Evolutionary conservation across 2,329 filamentous ascomycete genomes (phyloP), one percentile per base, ranked within the genome.

Genomic region (Dothidotthia symphoricarpi): DNA sequence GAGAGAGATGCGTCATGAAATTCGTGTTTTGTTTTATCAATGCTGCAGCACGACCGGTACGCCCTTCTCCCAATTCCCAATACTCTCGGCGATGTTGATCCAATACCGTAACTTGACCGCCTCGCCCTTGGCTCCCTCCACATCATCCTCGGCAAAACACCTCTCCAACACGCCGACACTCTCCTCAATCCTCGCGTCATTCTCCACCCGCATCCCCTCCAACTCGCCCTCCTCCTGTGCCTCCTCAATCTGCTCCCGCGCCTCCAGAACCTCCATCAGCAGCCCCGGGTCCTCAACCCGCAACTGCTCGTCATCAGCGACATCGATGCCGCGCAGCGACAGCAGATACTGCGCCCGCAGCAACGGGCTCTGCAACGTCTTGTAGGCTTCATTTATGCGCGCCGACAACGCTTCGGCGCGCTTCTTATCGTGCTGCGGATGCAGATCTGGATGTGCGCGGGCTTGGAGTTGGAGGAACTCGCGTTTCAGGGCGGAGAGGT

Each of bases 351-450:
- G 88, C n/a, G 91, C 90, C 16, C 93, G 81, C 31, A 80, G 68
- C 10, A 98, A 73, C 12, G 93, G 90, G 53, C 84, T 80, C 33
- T 79, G 73, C 1, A 98, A 78, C 3, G 90, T 95, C 59, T 81
- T 84, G 75, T 94, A 97, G 1, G 93, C 93, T 51, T 89, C 84
- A 74, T 97, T 97, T 66, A 97, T 90, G 16, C 80, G 77, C 6
- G 88, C 80, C 8, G 86, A 93, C n/a, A 83, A 73, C 0, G 82
- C 85, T 66, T 94, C 87, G 14, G 89, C 88, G 31, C 77, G 72
- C 27, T 71, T 69, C 54, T 81, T 81, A 25, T 70, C 60, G 3
- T 69, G 57, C n/a, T 60, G 53, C 0, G 71, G 65, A 15, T 72
- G 70, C 43, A 84, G 73, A 64, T 93, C 87, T 1, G 87, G 87